Evolutionary conservation across 1,284 basidiomycete species (phyloP).

Genomic region (Rhodotorula mucilaginosa): DNA sequence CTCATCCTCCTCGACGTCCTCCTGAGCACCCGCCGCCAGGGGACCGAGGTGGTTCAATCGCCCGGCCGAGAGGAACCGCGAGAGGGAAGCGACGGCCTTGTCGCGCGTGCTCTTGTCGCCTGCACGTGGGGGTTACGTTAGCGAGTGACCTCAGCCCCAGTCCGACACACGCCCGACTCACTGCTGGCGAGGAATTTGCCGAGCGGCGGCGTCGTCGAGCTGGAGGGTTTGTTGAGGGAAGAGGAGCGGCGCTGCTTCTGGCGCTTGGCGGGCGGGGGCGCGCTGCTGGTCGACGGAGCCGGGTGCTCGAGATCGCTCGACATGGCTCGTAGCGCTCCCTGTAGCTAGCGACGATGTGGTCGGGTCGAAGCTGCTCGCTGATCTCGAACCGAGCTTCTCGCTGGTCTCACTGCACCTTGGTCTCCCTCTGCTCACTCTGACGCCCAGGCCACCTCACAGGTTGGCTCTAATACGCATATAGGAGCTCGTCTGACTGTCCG

Average conservation of each 20-base stretch:
- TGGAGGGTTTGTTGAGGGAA: neutral
- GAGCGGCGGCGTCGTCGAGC: conserved; percentile 56
- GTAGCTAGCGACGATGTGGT: no score
- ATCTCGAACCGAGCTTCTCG: no score
- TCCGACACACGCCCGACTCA: conserved; percentile 57
- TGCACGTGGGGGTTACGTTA: neutral
- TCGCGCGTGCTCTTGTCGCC: conserved; percentile 41
- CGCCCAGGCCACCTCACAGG: no score
- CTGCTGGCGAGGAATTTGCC: conserved; percentile 88
- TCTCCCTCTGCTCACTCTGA: no score
- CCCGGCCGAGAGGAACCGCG: conserved; percentile 41
- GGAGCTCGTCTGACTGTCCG: no score
- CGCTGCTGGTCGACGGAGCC: neutral
- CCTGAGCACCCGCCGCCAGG: neutral
- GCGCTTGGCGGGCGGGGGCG: neutral
- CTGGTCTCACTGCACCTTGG: no score
- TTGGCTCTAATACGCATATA: no score
- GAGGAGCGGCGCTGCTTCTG: neutral
- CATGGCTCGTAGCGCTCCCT: neutral
- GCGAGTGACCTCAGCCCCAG: conserved; percentile 41
- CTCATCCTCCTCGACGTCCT: conserved; percentile 19
- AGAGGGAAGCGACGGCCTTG: conserved; percentile 38
- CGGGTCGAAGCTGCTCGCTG: no score
- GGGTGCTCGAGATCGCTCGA: neutral
- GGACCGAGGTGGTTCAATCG: conserved; percentile 5